Evolutionary conservation across 179 eudicot genomes (phyloP), one percentile per base, ranked within the genome.

Genomic region (Carnegiea gigantea): DNA sequence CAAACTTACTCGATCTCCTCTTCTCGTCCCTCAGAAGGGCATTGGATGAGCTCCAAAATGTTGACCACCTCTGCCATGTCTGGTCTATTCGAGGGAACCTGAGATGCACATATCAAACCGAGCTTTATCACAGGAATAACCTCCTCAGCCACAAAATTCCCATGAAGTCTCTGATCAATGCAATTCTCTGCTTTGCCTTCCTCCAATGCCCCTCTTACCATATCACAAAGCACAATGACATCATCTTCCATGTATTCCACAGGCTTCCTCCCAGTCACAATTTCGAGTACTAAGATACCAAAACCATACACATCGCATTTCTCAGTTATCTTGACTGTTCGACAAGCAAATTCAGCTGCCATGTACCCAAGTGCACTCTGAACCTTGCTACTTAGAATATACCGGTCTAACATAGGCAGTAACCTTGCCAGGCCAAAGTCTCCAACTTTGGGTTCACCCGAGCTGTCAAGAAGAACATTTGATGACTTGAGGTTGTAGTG

Each of bases 171-270:
- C 82, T 79, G 76, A 80, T 95, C 95, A 21, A 95, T 82, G 65
- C 97, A 95, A 70, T 88, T 94, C 87, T 95, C 96, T 11, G 88
- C 84, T 73, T 87, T 91, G 14, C 94, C 94, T 73, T 91, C 94
- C 23, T 92, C 98, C 71, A 93, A 80, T 17, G 93, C 93, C 49
- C 90, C 92, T 81, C 98, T 85, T 43, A 95, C 96, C 93, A 91
- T 91, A 79, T 95, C 98, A 78, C 96, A 91, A 38, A 95, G 88
- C 79, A 95, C 95, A 43, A 92, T 85, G 70, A 95, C 98, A 79
- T 95, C 98, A 65, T 95, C 98, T 79, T 95, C 98, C 97, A 93
- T 93, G 85, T 95, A 95, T 44, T 95, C 98, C 5, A 95, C 98
- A 0, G 98, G 98, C 84, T 86, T 90, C 83, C 85, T 95, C 75